Conservation (phyloP, 441 rosid species). For the Erysimum cheiri region DNA sequence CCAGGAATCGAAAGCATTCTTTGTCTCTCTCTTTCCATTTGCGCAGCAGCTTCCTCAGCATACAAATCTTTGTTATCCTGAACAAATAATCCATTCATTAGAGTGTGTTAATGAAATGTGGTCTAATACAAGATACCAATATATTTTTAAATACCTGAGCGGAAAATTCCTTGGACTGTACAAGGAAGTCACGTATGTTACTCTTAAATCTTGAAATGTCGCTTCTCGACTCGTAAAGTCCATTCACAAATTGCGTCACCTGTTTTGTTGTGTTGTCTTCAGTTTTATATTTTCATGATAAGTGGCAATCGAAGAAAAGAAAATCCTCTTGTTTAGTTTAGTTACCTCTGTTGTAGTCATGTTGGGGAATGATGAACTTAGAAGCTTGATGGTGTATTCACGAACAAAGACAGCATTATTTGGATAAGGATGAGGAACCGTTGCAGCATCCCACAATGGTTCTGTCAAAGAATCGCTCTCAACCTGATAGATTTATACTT, state of each 20-base stretch:
- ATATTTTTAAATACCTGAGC: conserved; percentile 41
- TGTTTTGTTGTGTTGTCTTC: conserved; percentile 42
- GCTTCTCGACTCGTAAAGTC: conserved; percentile 80
- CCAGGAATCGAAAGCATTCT: conserved; percentile 98
- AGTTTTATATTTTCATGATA: neutral
- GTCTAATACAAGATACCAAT: neutral
- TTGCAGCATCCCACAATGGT: conserved; percentile 90
- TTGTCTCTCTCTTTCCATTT: conserved; percentile 88
- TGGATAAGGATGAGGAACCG: conserved; percentile 74
- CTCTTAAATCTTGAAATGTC: conserved; percentile 78
- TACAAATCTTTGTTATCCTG: conserved; percentile 99
- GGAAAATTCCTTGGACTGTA: conserved; percentile 88
- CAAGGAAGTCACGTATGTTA: conserved; percentile 92
- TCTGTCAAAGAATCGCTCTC: conserved; percentile 84
- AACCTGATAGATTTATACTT: conserved; percentile 54
- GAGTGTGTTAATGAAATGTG: neutral
- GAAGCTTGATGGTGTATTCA: conserved; percentile 90
- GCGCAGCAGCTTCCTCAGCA: conserved; percentile 97
- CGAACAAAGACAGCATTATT: conserved; percentile 81
- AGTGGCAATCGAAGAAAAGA: neutral
- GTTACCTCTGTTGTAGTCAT: conserved; percentile 91
- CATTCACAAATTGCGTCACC: conserved; percentile 90
- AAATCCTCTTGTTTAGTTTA: neutral
- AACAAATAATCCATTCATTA: conserved; percentile 11
- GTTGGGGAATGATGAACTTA: conserved; percentile 95